phyloP scores from a whole-genome alignment of 1,139 yeast genomes.

The Tardiomyces blankii region DNA sequence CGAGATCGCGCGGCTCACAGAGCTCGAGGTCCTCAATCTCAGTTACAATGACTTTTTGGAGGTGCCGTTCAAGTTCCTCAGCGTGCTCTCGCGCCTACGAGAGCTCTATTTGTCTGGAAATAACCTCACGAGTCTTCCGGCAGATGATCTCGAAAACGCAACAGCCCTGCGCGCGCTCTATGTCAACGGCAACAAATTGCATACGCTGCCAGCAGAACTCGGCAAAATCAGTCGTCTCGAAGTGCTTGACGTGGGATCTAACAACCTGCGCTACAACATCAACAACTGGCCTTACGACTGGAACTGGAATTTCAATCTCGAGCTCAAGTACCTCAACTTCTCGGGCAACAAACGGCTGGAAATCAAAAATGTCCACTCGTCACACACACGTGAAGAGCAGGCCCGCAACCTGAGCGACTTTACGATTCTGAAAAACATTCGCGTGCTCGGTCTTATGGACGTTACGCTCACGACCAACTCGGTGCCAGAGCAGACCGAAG shows the following conservation, averaged over 20 bases:
- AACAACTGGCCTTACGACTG: constrained; percentile 94
- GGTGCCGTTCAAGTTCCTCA: constrained; percentile 61
- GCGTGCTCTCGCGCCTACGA: constrained; percentile 44
- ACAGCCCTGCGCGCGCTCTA: constrained; percentile 49
- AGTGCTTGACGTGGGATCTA: constrained; percentile 84
- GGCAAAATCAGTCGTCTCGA: constrained; percentile 54
- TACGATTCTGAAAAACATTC: constrained; percentile 57
- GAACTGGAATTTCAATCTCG: constrained; percentile 89
- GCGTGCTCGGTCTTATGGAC: constrained; percentile 82
- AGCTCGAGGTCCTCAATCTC: constrained; percentile 56
- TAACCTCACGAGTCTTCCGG: constrained; percentile 64
- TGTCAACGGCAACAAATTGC: constrained; percentile 75
- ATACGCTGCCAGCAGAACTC: constrained; percentile 82
- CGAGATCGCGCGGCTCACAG: constrained; percentile 46
- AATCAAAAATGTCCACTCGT: constrained; percentile 52
- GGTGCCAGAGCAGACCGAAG: constrained; percentile 80
- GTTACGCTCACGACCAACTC: constrained; percentile 76
- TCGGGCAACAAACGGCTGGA: constrained; percentile 91
- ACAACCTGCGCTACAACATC: constrained; percentile 80
- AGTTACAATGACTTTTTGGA: constrained; percentile 80
- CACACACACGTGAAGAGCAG: constrained; percentile 20
- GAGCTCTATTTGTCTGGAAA: constrained; percentile 83
- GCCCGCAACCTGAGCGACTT: constrained; percentile 51
- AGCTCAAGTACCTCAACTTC: constrained; percentile 69
- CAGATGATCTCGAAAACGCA: constrained; percentile 68